These are phyloP conservation scores for Bimuria novae-zelandiae DNA, from an alignment of 2,329 filamentous ascomycete species.

Conservation along the genomic window DNA sequence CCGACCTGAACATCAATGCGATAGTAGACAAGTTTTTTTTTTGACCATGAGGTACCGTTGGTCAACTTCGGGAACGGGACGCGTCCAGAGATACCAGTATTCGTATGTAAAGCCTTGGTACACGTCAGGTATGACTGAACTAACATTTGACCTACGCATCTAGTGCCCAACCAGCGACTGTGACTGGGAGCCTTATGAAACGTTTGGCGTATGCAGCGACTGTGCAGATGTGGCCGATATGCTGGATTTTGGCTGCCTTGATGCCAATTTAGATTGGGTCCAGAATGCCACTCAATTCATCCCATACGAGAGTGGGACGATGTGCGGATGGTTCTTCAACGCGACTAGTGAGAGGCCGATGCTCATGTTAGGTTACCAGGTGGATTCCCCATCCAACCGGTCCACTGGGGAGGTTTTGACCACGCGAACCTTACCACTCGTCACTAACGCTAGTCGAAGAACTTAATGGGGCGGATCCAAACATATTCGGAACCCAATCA, in stretches of 20 bases:
- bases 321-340: constrained; percentile 35
- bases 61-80: constrained; percentile 13
- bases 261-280: background rate
- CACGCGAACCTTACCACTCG: constrained; percentile 18
- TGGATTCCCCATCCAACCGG: background rate
- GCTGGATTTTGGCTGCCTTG: background rate
- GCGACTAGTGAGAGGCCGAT: constrained; percentile 16
- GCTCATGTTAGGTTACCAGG: constrained; percentile 25
- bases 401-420: constrained; percentile 20
- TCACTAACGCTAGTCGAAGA: background rate
- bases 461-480: constrained; percentile 23
- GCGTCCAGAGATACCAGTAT: constrained; percentile 15
- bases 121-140: too few relatives aligned
- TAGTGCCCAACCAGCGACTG: constrained; percentile 23
- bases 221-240: background rate
- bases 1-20: too few relatives aligned
- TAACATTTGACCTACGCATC: too few relatives aligned
- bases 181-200: constrained; percentile 19
- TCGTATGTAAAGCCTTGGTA: too few relatives aligned
- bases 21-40: constrained; percentile 11
- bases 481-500: constrained; percentile 14
- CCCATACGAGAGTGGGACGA: constrained; percentile 9
- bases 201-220: constrained; percentile 18
- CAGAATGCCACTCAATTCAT: too few relatives aligned
- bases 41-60: constrained; percentile 4